Conservation (phyloP, 805 yeast species). For the Pichia deserticola region DNA sequence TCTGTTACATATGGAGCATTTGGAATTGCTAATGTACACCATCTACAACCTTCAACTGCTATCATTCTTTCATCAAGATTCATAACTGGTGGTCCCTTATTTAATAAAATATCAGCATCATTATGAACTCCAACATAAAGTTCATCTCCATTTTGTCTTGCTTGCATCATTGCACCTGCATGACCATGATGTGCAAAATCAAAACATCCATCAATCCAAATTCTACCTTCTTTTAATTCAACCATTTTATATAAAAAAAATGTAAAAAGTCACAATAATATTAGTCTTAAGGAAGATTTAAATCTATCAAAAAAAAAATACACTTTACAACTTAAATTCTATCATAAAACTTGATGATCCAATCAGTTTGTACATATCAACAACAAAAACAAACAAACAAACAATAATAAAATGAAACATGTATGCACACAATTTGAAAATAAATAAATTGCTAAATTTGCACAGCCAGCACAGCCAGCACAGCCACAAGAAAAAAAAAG, state of each 20-base stretch:
- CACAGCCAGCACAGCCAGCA: no score
- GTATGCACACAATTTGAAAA: no score
- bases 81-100: constrained; percentile 97
- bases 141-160: constrained; percentile 71
- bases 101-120: constrained; percentile 72
- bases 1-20: constrained; percentile 93
- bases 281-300: no score
- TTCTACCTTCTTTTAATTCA: constrained; percentile 32
- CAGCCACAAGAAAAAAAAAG: no score
- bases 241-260: background rate
- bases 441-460: no score
- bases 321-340: no score
- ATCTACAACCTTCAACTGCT: constrained; percentile 87
- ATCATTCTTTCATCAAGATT: constrained; percentile 62
- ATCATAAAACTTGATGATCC: no score
- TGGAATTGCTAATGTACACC: constrained; percentile 68
- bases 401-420: no score
- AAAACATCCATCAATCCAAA: constrained; percentile 98
- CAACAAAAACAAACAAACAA: no score
- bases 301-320: no score
- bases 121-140: constrained; percentile 85
- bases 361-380: no score
- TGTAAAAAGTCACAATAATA: no score
- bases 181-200: constrained; percentile 98
- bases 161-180: constrained; percentile 94